Conservation (phyloP, 202 grass and related monocot genomes). For the Digitaria exilis region DNA sequence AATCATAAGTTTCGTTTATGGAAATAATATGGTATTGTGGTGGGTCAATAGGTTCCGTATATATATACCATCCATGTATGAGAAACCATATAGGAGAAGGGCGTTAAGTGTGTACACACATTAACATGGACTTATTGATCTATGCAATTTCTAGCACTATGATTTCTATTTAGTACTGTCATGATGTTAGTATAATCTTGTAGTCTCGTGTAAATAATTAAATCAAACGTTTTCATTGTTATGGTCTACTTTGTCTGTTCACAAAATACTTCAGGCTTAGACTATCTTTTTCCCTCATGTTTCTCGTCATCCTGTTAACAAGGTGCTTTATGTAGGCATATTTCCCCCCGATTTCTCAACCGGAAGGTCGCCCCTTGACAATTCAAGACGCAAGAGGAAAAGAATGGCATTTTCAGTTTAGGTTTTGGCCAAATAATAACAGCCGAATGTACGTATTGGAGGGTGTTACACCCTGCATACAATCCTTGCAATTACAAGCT, state of each 20-base stretch:
- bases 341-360: slow-evolving; percentile 99
- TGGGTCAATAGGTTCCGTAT: not conserved
- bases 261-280: not conserved
- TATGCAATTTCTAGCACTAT: slow-evolving; percentile 13
- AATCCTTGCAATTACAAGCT: slow-evolving; percentile 98
- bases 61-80: not conserved
- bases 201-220: slow-evolving; percentile 1
- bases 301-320: slow-evolving; percentile 29
- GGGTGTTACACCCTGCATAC: slow-evolving; percentile 98
- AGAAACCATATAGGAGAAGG: not conserved
- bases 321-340: slow-evolving; percentile 71
- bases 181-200: slow-evolving; percentile 20
- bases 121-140: too few species aligned
- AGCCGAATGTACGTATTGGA: slow-evolving; percentile 99
- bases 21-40: not conserved
- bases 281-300: not conserved
- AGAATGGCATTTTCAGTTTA: slow-evolving; percentile 99
- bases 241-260: slow-evolving; percentile 10
- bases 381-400: slow-evolving; percentile 99
- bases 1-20: not conserved
- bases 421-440: slow-evolving; percentile 99
- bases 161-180: not conserved
- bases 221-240: slow-evolving; percentile 17
- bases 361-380: slow-evolving; percentile 95
- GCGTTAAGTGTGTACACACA: too few species aligned